Evolutionary conservation across 805 yeast species (phyloP).

Genomic region (Scheffersomyces amazonensis): DNA sequence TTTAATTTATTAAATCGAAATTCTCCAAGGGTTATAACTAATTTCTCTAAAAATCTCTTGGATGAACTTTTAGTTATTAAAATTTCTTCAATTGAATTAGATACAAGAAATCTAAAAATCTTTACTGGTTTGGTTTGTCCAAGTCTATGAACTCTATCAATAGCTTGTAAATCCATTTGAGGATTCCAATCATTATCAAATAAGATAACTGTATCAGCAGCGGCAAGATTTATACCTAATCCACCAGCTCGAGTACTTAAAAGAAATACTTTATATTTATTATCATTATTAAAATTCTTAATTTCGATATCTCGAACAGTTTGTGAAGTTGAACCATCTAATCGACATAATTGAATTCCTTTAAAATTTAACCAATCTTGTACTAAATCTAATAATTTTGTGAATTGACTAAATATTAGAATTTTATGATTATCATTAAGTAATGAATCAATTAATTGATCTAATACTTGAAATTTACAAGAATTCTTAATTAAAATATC

Average conservation of each 20-base stretch:
- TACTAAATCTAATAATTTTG: conserved; percentile 74
- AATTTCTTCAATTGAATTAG: conserved; percentile 80
- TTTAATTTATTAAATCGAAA: conserved; percentile 28
- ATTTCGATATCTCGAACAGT: conserved; percentile 65
- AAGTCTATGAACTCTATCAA: conserved; percentile 91
- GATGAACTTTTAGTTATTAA: conserved; percentile 74
- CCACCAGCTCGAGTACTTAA: conserved; percentile 95
- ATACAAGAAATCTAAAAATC: conserved; percentile 72
- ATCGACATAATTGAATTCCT: conserved; percentile 48
- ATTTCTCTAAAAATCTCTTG: conserved; percentile 73
- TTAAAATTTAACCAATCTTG: conserved; percentile 67
- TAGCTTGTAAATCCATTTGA: conserved; percentile 93
- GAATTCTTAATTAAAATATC: conserved; percentile 47
- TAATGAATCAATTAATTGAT: conserved; percentile 57
- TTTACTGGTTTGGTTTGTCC: conserved; percentile 87
- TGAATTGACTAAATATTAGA: conserved; percentile 84
- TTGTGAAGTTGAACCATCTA: conserved; percentile 76
- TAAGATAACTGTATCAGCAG: conserved; percentile 86
- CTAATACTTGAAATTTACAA: conserved; percentile 69
- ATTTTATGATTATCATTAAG: conserved; percentile 58
- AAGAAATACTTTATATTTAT: conserved; percentile 51
- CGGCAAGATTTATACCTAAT: conserved; percentile 78
- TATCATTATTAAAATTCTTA: conserved; percentile 39
- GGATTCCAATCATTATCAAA: conserved; percentile 98
- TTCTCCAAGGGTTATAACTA: conserved; percentile 50